These are phyloP conservation scores for Dendrostoma leiphaemia DNA, from an alignment of 2,329 filamentous ascomycete genomes.

Conservation along the genomic window DNA sequence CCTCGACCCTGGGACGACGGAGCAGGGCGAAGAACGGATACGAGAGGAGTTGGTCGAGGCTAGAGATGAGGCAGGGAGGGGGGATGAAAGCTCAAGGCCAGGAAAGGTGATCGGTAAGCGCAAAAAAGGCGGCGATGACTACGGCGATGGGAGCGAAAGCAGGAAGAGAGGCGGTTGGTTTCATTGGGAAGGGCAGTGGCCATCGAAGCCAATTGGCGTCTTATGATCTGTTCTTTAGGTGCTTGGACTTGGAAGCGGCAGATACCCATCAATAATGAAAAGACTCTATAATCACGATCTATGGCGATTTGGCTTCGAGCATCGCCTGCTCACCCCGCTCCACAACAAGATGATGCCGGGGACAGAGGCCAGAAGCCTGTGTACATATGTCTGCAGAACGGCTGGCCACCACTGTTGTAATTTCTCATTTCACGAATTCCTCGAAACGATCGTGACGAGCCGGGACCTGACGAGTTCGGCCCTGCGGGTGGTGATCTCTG, in stretches of 20 bases:
- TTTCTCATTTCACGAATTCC: no score
- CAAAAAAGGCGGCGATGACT: constrained; percentile 12
- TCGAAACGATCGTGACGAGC: no score
- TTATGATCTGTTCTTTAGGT: constrained; percentile 32
- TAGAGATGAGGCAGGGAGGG: neutral
- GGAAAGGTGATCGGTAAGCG: constrained; percentile 8
- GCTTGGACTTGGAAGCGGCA: neutral
- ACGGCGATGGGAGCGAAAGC: constrained; percentile 19
- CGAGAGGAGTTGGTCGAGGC: constrained; percentile 3
- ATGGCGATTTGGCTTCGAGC: no score
- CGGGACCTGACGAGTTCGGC: neutral
- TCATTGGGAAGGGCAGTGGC: constrained; percentile 51
- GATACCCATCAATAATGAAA: no score
- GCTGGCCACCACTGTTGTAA: no score
- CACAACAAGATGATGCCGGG: no score
- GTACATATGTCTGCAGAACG: no score
- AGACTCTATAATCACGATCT: no score
- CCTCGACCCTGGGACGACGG: constrained; percentile 24
- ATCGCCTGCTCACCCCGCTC: no score
- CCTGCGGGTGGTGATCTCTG: no score
- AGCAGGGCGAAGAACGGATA: constrained; percentile 8
- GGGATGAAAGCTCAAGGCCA: neutral
- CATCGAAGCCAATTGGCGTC: constrained; percentile 56
- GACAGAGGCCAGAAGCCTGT: no score
- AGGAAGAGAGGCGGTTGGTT: constrained; percentile 38